Conservation (phyloP, 2,329 filamentous ascomycete genomes). For the Biscogniauxia marginata region DNA sequence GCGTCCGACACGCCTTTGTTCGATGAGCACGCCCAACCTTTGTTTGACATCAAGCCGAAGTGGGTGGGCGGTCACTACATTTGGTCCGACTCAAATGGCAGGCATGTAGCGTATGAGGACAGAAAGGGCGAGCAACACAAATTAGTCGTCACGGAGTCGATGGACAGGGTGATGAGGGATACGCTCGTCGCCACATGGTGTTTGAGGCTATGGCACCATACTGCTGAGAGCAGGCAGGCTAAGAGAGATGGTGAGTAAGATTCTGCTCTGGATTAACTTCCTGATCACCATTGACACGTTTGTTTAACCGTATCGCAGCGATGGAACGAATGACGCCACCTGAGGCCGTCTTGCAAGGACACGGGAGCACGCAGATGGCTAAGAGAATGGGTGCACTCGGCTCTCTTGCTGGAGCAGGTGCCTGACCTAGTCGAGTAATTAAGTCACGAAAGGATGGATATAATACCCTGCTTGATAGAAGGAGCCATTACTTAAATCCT, state of each 20-base stretch:
- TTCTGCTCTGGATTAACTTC: neutral
- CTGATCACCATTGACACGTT: neutral
- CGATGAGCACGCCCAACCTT: neutral
- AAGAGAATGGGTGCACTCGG: slow-evolving; percentile 8
- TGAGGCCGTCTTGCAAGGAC: neutral
- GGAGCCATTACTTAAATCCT: no score
- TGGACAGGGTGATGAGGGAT: slow-evolving; percentile 7
- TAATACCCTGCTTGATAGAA: no score
- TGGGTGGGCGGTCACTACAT: slow-evolving; percentile 8
- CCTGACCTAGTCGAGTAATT: no score
- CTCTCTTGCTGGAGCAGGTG: slow-evolving; percentile 7
- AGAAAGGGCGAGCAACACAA: neutral
- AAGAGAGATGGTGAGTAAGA: slow-evolving; percentile 7
- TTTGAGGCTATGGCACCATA: slow-evolving; percentile 16
- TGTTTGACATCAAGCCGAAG: slow-evolving; percentile 9
- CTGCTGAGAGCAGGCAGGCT: slow-evolving; percentile 11
- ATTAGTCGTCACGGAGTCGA: slow-evolving; percentile 3
- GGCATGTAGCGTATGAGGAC: slow-evolving; percentile 8
- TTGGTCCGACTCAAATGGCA: slow-evolving; percentile 5
- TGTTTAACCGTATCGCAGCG: slow-evolving; percentile 3
- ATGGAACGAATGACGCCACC: slow-evolving; percentile 5
- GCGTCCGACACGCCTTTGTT: slow-evolving; percentile 5
- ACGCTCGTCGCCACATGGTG: slow-evolving; percentile 12
- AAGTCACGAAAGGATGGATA: no score
- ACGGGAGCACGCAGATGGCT: neutral